phyloP scores from a whole-genome alignment of 345 rosid genomes.

The Aurinia saxatilis region DNA sequence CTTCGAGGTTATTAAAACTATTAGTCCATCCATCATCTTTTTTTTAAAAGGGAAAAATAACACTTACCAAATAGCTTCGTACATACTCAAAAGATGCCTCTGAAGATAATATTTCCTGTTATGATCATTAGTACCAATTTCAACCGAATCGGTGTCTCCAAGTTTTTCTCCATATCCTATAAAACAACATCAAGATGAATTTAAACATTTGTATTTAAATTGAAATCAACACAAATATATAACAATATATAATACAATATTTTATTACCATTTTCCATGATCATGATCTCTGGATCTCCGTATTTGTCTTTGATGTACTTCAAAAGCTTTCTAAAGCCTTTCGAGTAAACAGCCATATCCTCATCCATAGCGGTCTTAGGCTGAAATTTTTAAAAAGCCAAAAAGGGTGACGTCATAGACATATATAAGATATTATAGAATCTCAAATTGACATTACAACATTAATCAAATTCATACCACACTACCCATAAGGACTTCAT shows the following conservation, averaged over 20 bases:
- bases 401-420: background rate
- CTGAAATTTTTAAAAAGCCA: background rate
- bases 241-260: background rate
- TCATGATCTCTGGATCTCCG: conserved; percentile 31
- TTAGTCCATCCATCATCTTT: too few relatives aligned
- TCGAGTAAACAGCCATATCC: background rate
- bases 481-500: conserved; percentile 8
- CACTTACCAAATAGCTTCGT: too few relatives aligned
- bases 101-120: too few relatives aligned
- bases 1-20: background rate
- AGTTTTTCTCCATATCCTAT: conserved; percentile 20
- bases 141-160: background rate
- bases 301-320: conserved; percentile 33
- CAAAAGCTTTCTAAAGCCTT: conserved; percentile 27
- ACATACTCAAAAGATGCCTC: too few relatives aligned
- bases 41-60: too few relatives aligned
- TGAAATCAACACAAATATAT: too few relatives aligned
- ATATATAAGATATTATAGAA: background rate
- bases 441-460: background rate
- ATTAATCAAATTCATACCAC: background rate
- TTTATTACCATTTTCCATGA: conserved; percentile 42
- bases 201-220: too few relatives aligned
- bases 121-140: background rate
- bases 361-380: conserved; percentile 3
- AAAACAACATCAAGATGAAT: background rate